Evolutionary conservation across 2,329 filamentous ascomycete species (phyloP), one percentile per base, ranked within the genome.

Genomic region (Aureobasidium zeae): DNA sequence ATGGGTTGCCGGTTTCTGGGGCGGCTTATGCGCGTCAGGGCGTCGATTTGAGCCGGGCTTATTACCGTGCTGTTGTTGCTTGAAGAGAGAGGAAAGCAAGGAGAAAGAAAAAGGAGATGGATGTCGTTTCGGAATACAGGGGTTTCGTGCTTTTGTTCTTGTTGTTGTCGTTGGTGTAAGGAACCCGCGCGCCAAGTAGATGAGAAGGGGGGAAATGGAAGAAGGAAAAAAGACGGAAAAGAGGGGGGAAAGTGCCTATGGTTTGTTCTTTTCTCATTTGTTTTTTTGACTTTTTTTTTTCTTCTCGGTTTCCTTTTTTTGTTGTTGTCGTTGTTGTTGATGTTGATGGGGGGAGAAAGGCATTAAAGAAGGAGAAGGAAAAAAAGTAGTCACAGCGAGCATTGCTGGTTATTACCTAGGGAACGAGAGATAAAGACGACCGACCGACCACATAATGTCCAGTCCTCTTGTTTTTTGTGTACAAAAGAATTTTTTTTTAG

Each of bases 11-110:
- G 19, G 32, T 42, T 21, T 37, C 46, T 20, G 49, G 47, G 10
- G 46, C 39, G 11, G 31, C 20, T 16, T 50, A 42, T 34, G 49
- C 44, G 6, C 48, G 24, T 22, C 44, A 50, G 31, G 49, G 49
- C 7, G 45, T 47, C 28, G 38, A 37, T 35, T 17, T 43, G 5
- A 43, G 37, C 26, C 31, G 32, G 12, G 38, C 37, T 25, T 47
- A 36, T 8, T 47, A 44, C 22, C 15, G 32, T 19, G 45, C 38
- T 29, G 22, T 47, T 11, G 38, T 41, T 44, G 45, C 38, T 33
- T 42, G 15, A 25, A 9, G 22, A 25, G 22, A 25, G 22, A 25
- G 22, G 22, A 25, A 25, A 25, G 22, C 11, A 25, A 6, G 22
- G 22, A 25, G 22, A 25, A 25, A 11, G 6, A 6, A 11, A 25